Percentiles rank a stretch among this genome's conserved stretches.
Conservation (phyloP, 139 green algal genomes). For the Coelastrella sp. region DNA sequence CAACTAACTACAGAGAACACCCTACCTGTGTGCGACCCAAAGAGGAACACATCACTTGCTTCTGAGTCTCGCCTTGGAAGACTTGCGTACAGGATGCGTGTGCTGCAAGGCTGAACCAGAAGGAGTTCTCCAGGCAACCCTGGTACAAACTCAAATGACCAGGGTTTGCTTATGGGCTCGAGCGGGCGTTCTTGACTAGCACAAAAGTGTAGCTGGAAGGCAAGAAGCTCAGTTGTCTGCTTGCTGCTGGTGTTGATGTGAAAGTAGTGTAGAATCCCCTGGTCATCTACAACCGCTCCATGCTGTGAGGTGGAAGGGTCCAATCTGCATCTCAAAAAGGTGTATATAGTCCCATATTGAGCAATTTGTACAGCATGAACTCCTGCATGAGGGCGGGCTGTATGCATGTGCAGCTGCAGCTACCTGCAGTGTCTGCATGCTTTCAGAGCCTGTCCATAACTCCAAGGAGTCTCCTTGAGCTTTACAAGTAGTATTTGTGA, state of each 20-base stretch:
- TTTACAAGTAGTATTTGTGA: conserved; percentile 28
- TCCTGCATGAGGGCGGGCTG: too few species aligned
- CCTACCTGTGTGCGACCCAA: conserved; percentile 40
- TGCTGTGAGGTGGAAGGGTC: conserved; percentile 42
- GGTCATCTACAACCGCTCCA: conserved; percentile 18
- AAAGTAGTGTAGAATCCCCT: conserved; percentile 41
- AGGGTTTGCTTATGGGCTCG: conserved; percentile 8
- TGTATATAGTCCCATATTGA: neutral
- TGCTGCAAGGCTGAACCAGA: conserved; percentile 33
- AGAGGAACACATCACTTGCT: conserved; percentile 11
- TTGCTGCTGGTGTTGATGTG: conserved; percentile 7
- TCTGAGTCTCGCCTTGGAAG: neutral
- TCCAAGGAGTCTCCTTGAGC: neutral
- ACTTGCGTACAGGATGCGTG: conserved; percentile 39
- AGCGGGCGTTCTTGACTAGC: neutral
- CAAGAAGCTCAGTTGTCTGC: neutral
- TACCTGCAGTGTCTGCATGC: conserved; percentile 8
- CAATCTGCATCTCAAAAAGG: conserved; percentile 11
- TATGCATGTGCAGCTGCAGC: too few species aligned
- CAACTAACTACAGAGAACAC: neutral
- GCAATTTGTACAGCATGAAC: neutral
- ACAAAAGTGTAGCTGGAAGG: conserved; percentile 32
- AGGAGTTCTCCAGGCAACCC: conserved; percentile 36
- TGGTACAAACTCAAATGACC: conserved; percentile 44
- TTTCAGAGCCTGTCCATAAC: neutral